phyloP scores from a whole-genome alignment of 495 filamentous ascomycete species.

The Lasiosphaeria ovina region DNA sequence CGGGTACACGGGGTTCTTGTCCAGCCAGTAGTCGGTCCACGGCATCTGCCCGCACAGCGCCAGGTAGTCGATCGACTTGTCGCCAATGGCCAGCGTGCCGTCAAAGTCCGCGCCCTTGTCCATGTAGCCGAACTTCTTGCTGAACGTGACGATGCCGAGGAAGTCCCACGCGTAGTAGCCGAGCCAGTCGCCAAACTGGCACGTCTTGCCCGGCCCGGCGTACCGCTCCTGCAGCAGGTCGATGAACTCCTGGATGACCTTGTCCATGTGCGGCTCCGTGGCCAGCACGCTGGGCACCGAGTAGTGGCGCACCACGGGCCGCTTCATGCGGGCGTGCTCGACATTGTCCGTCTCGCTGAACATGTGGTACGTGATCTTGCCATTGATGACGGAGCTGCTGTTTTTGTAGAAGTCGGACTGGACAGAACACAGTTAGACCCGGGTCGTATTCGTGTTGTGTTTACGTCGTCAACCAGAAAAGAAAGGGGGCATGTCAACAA shows the following conservation, averaged over 20 bases:
- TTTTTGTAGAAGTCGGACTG: conserved; percentile 45
- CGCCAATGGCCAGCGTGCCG: conserved; percentile 22
- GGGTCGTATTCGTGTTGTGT: not conserved
- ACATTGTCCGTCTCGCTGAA: conserved; percentile 35
- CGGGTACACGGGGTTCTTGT: conserved; percentile 29
- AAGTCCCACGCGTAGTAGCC: conserved; percentile 41
- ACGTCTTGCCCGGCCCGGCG: conserved; percentile 10
- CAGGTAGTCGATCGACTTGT: conserved; percentile 27
- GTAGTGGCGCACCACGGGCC: conserved; percentile 38
- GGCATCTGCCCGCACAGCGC: conserved; percentile 31
- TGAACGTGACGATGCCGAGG: conserved; percentile 46
- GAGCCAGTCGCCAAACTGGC: conserved; percentile 30
- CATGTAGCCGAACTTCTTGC: conserved; percentile 32
- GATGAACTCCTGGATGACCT: conserved; percentile 29
- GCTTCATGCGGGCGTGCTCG: conserved; percentile 35
- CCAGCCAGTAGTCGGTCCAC: conserved; percentile 28
- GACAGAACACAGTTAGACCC: not conserved
- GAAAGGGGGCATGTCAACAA: not conserved
- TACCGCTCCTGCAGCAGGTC: conserved; percentile 32
- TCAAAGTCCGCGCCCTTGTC: conserved; percentile 25
- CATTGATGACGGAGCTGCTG: conserved; percentile 34
- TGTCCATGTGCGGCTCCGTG: conserved; percentile 35
- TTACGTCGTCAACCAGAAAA: too few species aligned
- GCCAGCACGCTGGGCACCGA: conserved; percentile 34
- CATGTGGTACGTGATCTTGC: conserved; percentile 39